Conservation (phyloP, 2,329 filamentous ascomycete species). For the Phoma sp. region DNA sequence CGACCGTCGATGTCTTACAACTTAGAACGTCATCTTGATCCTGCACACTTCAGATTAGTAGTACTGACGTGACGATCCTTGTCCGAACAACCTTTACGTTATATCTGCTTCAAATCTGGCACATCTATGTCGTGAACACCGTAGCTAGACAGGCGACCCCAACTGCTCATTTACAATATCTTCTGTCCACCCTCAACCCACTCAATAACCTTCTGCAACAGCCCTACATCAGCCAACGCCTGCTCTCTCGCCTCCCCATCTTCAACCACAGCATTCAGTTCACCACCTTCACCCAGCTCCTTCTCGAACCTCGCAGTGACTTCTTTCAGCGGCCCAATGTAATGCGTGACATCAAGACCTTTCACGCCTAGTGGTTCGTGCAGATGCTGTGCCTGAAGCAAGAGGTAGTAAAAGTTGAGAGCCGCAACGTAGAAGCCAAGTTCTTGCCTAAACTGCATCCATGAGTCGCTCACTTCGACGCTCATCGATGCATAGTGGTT, state of each 20-base stretch:
- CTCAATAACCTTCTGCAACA: constrained; percentile 47
- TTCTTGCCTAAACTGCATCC: constrained; percentile 59
- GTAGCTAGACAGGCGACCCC: not conserved
- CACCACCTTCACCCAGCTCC: constrained; percentile 46
- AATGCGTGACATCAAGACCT: constrained; percentile 54
- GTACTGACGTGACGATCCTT: too few relatives aligned
- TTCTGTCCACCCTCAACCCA: constrained; percentile 31
- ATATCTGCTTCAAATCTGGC: too few relatives aligned
- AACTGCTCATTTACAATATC: not conserved
- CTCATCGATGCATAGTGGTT: constrained; percentile 46
- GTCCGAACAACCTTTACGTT: too few relatives aligned
- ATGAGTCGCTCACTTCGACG: constrained; percentile 33
- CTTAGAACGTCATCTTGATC: too few relatives aligned
- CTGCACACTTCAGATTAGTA: too few relatives aligned
- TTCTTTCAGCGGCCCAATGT: constrained; percentile 53
- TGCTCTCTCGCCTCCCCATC: constrained; percentile 42
- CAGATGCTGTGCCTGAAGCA: constrained; percentile 59
- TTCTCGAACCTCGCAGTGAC: constrained; percentile 47
- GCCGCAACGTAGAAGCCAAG: constrained; percentile 63
- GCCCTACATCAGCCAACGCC: constrained; percentile 44
- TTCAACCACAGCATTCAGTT: constrained; percentile 46
- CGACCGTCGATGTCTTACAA: too few relatives aligned
- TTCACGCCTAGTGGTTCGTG: constrained; percentile 57
- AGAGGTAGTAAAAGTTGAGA: constrained; percentile 66
- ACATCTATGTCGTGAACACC: not conserved